Evolutionary conservation across 345 rosid species (phyloP), one percentile per base, ranked within the genome.

Genomic region (Punica granatum): DNA sequence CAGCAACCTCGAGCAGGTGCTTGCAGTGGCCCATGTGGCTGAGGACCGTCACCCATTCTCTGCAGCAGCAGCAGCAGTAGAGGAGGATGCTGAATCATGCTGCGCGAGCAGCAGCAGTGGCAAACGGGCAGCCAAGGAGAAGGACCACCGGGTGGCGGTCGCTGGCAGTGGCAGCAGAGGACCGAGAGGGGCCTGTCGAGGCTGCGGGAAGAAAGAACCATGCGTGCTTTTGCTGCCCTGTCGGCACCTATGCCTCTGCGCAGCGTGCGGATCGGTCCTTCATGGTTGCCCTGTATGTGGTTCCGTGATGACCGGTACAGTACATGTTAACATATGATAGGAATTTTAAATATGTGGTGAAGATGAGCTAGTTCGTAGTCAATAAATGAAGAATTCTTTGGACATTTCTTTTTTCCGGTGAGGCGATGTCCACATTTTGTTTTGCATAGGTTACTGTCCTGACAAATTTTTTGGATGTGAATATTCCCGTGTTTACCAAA

Each of bases 141-240:
- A 48, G 30, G n/a, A n/a, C n/a, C n/a, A n/a, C n/a, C 19, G 34
- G 72, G n/a, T 0, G 64, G 21, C 60, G 69, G 23, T 2, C 30
- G 19, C 26, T 37, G 70, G 69, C 30, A 44, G 41, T 7, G 63
- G 69, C 1, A 30, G 70, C n/a, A 66, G 64, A 11, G n/a, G 65
- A 46, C 26, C 33, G 75, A 54, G 72, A 72, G 15, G 67, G 41
- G 66, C 42, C 66, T 89, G 93, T 72, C 68, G 77, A 64, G 77
- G 73, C 75, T 92, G 98, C 73, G 85, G 96, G 79, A 81, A 74
- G 77, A 77, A 69, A 74, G 93, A 89, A 54, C 72, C 90, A 7
- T 77, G 89, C 61, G 96, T 89, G 79, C 43, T 92, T 88, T 69
- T 92, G 75, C 67, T 89, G 75, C 96, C 98, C 44, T 92, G 98